Conservation (phyloP, 2,329 filamentous ascomycete species). For the Diplodia scrobiculata region DNA sequence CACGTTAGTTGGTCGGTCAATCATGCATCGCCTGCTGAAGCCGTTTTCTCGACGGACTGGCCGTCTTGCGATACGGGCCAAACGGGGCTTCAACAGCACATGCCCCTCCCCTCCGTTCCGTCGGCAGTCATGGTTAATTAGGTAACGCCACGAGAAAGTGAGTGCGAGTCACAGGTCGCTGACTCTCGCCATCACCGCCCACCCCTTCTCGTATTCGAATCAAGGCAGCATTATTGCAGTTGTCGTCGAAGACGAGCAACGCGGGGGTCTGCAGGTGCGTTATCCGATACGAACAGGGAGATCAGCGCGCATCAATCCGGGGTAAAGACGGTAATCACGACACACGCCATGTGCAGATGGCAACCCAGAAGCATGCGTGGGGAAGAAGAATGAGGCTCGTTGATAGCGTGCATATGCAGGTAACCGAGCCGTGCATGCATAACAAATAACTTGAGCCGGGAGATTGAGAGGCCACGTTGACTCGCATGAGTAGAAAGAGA, state of each 20-base stretch:
- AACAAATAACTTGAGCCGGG: background rate
- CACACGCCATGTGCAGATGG: background rate
- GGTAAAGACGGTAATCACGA: background rate
- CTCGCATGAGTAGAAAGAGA: background rate
- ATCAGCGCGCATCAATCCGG: constrained; percentile 6
- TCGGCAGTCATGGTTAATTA: background rate
- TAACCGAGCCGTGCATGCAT: background rate
- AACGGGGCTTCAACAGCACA: background rate
- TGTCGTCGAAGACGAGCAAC: background rate
- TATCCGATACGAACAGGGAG: background rate
- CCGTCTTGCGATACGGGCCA: background rate
- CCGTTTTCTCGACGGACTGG: background rate
- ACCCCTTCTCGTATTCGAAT: background rate
- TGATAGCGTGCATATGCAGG: background rate
- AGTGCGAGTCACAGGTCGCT: background rate
- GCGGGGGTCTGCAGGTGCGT: background rate
- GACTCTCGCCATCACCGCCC: background rate
- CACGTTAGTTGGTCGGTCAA: background rate
- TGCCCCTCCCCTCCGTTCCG: background rate
- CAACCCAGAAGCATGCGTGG: background rate
- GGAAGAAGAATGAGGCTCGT: background rate
- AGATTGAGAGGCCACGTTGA: background rate
- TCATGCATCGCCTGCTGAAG: background rate
- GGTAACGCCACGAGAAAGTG: background rate
- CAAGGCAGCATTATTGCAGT: background rate